Evolutionary conservation across 1,139 yeast genomes (phyloP).

Genomic region (Candida mesenterica): DNA sequence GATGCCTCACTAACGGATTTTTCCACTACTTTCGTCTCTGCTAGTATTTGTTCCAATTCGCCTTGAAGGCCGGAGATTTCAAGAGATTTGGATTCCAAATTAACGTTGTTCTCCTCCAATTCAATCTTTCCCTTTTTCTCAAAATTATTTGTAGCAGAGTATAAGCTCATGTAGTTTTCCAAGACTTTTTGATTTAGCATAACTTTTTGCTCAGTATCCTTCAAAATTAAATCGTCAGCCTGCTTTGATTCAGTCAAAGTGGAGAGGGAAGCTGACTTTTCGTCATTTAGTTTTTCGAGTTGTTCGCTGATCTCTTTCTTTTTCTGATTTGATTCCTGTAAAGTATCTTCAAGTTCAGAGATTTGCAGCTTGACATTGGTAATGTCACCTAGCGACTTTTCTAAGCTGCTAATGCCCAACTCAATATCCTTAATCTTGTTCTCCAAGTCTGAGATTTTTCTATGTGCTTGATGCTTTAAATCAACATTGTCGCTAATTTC

Average conservation of each 20-base stretch:
- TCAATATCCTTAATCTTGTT: slow-evolving; percentile 56
- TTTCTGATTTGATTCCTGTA: slow-evolving; percentile 13
- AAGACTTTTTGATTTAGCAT: slow-evolving; percentile 1
- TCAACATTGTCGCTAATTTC: slow-evolving; percentile 44
- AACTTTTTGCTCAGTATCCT: slow-evolving; percentile 7
- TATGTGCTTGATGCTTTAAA: slow-evolving; percentile 48
- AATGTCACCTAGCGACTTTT: slow-evolving; percentile 45
- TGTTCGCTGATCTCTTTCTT: slow-evolving; percentile 15
- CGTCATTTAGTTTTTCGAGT: slow-evolving; percentile 21
- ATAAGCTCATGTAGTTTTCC: slow-evolving; percentile 9
- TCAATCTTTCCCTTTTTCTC: slow-evolving; percentile 19
- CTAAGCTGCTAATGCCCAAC: slow-evolving; percentile 54
- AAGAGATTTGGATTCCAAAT: slow-evolving; percentile 11
- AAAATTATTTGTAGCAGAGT: slow-evolving; percentile 17
- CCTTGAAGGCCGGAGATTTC: slow-evolving; percentile 12
- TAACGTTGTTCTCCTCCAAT: slow-evolving; percentile 19
- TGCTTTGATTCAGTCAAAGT: background rate
- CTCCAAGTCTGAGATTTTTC: slow-evolving; percentile 51
- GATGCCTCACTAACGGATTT: slow-evolving; percentile 35
- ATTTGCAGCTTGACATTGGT: slow-evolving; percentile 19
- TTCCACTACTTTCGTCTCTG: slow-evolving; percentile 24
- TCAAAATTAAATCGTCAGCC: slow-evolving; percentile 1
- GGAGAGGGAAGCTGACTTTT: slow-evolving; percentile 20
- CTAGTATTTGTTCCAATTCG: slow-evolving; percentile 27
- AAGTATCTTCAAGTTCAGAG: slow-evolving; percentile 13